Percentiles rank a stretch among this genome's conserved stretches.
Conservation (phyloP, 305 asterid genomes). For the Fraxinus paxiana region DNA sequence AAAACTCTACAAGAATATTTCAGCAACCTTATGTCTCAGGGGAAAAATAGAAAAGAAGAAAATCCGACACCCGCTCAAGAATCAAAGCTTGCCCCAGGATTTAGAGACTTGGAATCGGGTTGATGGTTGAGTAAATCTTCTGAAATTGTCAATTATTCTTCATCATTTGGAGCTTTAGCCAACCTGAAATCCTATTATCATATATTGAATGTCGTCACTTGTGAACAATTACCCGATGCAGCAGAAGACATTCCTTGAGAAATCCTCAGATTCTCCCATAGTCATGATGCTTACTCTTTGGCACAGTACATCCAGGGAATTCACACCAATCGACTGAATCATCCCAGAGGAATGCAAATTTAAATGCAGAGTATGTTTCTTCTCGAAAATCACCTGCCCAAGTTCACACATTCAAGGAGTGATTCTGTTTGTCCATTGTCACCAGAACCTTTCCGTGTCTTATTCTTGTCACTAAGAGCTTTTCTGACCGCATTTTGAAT, state of each 20-base stretch:
- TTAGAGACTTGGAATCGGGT: conserved; percentile 14
- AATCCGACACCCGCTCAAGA: conserved; percentile 18
- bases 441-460: conserved; percentile 33
- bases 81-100: conserved; percentile 17
- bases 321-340: conserved; percentile 4
- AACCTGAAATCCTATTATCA: not conserved
- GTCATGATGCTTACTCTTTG: conserved; percentile 1
- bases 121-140: not conserved
- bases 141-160: not conserved
- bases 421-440: conserved; percentile 55
- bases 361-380: conserved; percentile 11
- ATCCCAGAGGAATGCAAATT: conserved; percentile 11
- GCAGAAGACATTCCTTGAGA: not conserved
- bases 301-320: not conserved
- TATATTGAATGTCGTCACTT: not conserved
- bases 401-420: conserved; percentile 44
- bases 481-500: conserved; percentile 79
- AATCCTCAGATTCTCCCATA: conserved; percentile 12
- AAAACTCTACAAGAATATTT: conserved; percentile 38
- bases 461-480: conserved; percentile 58
- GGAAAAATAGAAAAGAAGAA: conserved; percentile 6
- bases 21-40: conserved; percentile 24
- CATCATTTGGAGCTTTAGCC: not conserved
- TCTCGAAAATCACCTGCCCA: conserved; percentile 36
- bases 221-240: not conserved